Conservation (phyloP, 495 filamentous ascomycete genomes). For the Penicilliopsis zonata region DNA sequence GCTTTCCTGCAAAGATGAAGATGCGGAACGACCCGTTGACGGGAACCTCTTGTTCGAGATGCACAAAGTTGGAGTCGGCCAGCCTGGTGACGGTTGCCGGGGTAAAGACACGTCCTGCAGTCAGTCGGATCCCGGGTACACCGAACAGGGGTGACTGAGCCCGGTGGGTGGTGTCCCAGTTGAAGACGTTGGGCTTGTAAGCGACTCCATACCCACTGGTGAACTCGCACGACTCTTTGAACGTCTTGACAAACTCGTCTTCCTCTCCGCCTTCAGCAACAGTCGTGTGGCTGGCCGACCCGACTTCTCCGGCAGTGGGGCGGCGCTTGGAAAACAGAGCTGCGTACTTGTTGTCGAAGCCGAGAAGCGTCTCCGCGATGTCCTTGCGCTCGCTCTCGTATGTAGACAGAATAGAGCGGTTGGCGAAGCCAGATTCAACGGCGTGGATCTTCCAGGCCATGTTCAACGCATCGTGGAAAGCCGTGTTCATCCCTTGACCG, state of each 20-base stretch:
- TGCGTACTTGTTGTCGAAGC: conserved; percentile 60
- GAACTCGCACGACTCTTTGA: conserved; percentile 54
- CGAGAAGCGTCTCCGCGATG: conserved; percentile 57
- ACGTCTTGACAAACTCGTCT: conserved; percentile 52
- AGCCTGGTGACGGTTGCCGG: conserved; percentile 72
- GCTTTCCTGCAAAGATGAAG: conserved; percentile 70
- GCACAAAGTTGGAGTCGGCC: conserved; percentile 73
- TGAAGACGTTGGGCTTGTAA: conserved; percentile 51
- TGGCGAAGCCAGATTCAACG: conserved; percentile 48
- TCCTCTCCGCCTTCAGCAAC: conserved; percentile 23
- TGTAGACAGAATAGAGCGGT: conserved; percentile 50
- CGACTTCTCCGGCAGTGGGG: conserved; percentile 46
- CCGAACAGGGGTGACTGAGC: conserved; percentile 59
- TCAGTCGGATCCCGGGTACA: conserved; percentile 46
- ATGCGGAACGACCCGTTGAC: conserved; percentile 80
- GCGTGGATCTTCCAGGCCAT: conserved; percentile 73
- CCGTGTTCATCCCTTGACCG: conserved; percentile 45
- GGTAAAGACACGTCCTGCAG: conserved; percentile 57
- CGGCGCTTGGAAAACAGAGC: conserved; percentile 49
- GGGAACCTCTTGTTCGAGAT: conserved; percentile 79
- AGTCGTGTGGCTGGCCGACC: conserved; percentile 27
- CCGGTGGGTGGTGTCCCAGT: conserved; percentile 60
- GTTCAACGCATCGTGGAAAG: conserved; percentile 49
- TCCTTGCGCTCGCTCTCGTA: conserved; percentile 62
- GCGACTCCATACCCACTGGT: conserved; percentile 54